phyloP scores from a whole-genome alignment of 192 early-diverging fungal genomes.

The Entomortierella parvispora region DNA sequence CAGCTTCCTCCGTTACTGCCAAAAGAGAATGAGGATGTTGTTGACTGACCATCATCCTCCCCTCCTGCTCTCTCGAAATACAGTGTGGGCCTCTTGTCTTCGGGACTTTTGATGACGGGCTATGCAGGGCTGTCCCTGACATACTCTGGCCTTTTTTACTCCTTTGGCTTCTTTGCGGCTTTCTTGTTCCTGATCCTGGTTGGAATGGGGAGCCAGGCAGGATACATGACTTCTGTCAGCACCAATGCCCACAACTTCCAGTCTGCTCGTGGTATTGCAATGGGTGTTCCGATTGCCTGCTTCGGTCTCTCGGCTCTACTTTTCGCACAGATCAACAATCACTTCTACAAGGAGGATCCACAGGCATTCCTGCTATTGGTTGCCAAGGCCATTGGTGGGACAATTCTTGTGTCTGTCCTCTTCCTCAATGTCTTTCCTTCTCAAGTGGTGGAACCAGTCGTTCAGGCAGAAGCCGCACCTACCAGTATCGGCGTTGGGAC shows the following conservation, averaged over 20 bases:
- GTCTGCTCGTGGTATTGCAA: conserved; percentile 62
- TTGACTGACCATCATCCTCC: background rate
- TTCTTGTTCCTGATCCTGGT: conserved; percentile 63
- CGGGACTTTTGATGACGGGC: conserved; percentile 20
- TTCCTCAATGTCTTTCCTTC: conserved; percentile 28
- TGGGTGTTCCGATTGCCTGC: conserved; percentile 66
- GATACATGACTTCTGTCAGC: conserved; percentile 69
- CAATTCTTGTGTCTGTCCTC: conserved; percentile 52
- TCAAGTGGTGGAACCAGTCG: background rate
- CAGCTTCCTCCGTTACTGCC: no score
- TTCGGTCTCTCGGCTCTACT: conserved; percentile 72
- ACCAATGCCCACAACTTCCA: conserved; percentile 70
- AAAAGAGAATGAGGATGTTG: background rate
- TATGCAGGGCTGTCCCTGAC: conserved; percentile 37
- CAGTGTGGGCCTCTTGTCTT: conserved; percentile 27
- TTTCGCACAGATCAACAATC: conserved; percentile 66
- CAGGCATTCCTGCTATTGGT: conserved; percentile 63
- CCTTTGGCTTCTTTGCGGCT: conserved; percentile 48
- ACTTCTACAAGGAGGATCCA: conserved; percentile 61
- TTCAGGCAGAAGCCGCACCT: background rate
- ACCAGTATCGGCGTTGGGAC: conserved; percentile 3
- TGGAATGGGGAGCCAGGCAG: conserved; percentile 68
- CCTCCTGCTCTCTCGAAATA: background rate
- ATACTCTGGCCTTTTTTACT: conserved; percentile 28
- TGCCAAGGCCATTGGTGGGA: conserved; percentile 55